Conservation (phyloP, 306 rosid genomes). For the Lathyrus tuberosus region DNA sequence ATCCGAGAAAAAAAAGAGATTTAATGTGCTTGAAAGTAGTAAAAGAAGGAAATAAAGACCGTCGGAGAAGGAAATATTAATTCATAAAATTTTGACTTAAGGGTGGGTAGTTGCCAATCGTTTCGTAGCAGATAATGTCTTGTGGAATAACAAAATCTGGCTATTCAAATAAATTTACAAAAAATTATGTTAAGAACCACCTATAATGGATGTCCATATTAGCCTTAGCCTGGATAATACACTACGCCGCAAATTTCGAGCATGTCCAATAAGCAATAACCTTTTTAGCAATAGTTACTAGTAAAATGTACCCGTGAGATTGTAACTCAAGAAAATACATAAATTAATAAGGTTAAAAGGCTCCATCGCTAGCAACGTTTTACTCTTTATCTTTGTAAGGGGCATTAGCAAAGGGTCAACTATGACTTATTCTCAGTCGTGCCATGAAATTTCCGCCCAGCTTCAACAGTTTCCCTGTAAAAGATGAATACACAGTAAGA, state of each 20-base stretch:
- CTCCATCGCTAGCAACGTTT: slow-evolving; percentile 8
- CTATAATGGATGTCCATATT: neutral
- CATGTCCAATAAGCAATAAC: slow-evolving; percentile 3
- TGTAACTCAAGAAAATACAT: slow-evolving; percentile 24
- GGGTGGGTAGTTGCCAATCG: neutral
- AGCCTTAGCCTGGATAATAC: neutral
- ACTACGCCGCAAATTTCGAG: neutral
- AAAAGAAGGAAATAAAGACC: too few species aligned
- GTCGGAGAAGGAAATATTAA: neutral
- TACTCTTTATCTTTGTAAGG: too few species aligned
- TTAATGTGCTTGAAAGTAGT: too few species aligned
- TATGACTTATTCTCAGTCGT: slow-evolving; percentile 50
- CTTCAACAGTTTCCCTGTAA: slow-evolving; percentile 92
- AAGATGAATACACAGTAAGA: slow-evolving; percentile 31
- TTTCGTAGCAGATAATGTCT: neutral
- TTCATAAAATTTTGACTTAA: neutral
- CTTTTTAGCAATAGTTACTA: slow-evolving; percentile 14
- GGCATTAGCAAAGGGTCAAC: slow-evolving; percentile 23
- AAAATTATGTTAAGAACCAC: neutral
- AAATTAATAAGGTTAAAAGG: slow-evolving; percentile 17
- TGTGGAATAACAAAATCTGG: neutral
- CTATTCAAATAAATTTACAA: neutral
- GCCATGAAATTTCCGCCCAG: slow-evolving; percentile 84
- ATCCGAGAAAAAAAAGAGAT: too few species aligned
- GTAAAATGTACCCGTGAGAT: slow-evolving; percentile 14